These are phyloP conservation scores for Dryadomyces sulphureus DNA, from an alignment of 2,329 filamentous ascomycete species.

Conservation along the genomic window DNA sequence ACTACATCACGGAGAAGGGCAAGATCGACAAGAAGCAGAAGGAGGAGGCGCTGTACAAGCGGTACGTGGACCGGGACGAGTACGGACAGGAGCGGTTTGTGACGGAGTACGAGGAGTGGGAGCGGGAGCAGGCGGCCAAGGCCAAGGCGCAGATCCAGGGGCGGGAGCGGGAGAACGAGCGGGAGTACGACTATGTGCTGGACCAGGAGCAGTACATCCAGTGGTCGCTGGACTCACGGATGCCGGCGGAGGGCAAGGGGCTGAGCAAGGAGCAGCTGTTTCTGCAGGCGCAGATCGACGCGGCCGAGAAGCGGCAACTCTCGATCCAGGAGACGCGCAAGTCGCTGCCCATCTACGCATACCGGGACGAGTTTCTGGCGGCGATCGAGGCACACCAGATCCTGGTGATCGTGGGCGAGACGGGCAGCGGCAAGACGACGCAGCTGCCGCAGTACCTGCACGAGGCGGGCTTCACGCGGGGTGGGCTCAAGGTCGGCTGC, in stretches of 20 bases:
- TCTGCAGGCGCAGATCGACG: slow-evolving; percentile 68
- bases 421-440: slow-evolving; percentile 89
- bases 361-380: slow-evolving; percentile 71
- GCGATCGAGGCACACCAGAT: slow-evolving; percentile 78
- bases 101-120: slow-evolving; percentile 94
- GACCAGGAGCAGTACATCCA: slow-evolving; percentile 80
- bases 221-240: slow-evolving; percentile 60
- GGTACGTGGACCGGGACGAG: slow-evolving; percentile 78
- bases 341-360: slow-evolving; percentile 78
- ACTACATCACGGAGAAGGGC: slow-evolving; percentile 88
- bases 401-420: slow-evolving; percentile 86
- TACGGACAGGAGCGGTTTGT: slow-evolving; percentile 79
- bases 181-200: slow-evolving; percentile 84
- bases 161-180: slow-evolving; percentile 59
- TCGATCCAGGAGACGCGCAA: slow-evolving; percentile 87
- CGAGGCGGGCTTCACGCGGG: slow-evolving; percentile 78
- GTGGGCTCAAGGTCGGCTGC: slow-evolving; percentile 73
- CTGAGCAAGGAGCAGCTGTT: slow-evolving; percentile 67
- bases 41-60: slow-evolving; percentile 76
- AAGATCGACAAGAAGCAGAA: slow-evolving; percentile 81
- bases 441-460: slow-evolving; percentile 89
- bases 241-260: slow-evolving; percentile 56
- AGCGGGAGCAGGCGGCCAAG: slow-evolving; percentile 74
- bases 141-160: slow-evolving; percentile 74
- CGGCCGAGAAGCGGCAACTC: slow-evolving; percentile 73